Conservation (phyloP, 2,329 filamentous ascomycete genomes). For the Alternaria postmessia region DNA sequence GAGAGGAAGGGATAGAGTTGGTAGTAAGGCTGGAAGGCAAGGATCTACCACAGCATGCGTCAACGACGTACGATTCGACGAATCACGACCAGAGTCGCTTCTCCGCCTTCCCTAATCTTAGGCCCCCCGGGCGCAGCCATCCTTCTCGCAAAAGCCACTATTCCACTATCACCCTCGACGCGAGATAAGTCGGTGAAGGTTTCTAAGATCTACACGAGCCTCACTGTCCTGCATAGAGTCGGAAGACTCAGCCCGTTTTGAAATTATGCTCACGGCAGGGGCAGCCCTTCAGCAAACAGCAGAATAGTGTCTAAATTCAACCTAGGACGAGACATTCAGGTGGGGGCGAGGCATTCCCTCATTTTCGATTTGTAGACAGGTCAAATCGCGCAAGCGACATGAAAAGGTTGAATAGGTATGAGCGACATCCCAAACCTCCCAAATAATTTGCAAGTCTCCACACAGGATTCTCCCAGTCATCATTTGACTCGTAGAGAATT, state of each 20-base stretch:
- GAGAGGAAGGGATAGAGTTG: no score
- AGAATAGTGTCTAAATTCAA: not conserved
- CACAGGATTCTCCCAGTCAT: no score
- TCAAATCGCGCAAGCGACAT: no score
- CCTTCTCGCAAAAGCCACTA: not conserved
- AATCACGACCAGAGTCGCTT: not conserved
- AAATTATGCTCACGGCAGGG: not conserved
- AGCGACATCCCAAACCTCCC: no score
- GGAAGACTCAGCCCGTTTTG: not conserved
- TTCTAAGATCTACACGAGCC: not conserved
- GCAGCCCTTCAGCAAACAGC: not conserved
- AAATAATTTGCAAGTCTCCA: no score
- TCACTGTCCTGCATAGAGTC: not conserved
- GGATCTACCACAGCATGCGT: not conserved
- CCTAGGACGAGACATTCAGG: not conserved
- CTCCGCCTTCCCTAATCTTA: not conserved
- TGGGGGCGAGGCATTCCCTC: no score
- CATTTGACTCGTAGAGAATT: no score
- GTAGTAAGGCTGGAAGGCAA: not conserved
- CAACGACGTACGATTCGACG: not conserved
- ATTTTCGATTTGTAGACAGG: no score
- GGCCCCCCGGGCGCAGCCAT: not conserved
- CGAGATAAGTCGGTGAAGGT: not conserved
- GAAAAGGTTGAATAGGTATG: no score
- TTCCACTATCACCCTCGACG: not conserved